These are phyloP conservation scores for Dentipellis fragilis DNA, from an alignment of 768 basidiomycete species.

Conservation along the genomic window DNA sequence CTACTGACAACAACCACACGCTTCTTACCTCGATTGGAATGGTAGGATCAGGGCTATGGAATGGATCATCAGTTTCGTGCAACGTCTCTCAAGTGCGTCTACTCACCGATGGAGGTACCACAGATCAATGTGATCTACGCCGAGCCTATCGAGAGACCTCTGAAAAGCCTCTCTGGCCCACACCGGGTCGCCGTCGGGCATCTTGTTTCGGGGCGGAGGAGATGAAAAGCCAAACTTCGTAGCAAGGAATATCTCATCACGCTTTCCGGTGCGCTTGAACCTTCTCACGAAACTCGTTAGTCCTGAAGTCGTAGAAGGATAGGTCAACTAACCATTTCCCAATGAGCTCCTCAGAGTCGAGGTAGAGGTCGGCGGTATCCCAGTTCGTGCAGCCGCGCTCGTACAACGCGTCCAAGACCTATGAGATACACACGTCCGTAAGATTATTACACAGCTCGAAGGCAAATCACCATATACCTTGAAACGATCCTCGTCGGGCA, in stretches of 20 bases:
- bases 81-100: neutral
- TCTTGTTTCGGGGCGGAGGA: conserved; percentile 3
- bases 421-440: neutral
- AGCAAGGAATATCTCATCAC: conserved; percentile 36
- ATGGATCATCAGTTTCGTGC: neutral
- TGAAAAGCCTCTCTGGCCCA: conserved; percentile 17
- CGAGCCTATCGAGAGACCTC: conserved; percentile 19
- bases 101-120: conserved; percentile 23
- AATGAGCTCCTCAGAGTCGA: conserved; percentile 32
- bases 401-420: conserved; percentile 35
- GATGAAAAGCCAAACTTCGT: conserved; percentile 26
- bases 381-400: conserved; percentile 33
- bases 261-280: conserved; percentile 48
- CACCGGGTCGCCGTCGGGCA: conserved; percentile 18
- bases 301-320: neutral
- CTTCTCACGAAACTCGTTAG: conserved; percentile 17
- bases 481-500: conserved; percentile 48
- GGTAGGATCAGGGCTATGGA: conserved; percentile 2
- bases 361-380: conserved; percentile 37
- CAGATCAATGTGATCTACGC: conserved; percentile 23
- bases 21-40: conserved; percentile 10
- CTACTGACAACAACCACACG: neutral
- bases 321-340: conserved; percentile 28
- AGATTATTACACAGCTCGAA: neutral
- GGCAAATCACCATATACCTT: conserved; percentile 19